phyloP scores from a whole-genome alignment of 2,329 filamentous ascomycete species.

The Botrytis aclada region DNA sequence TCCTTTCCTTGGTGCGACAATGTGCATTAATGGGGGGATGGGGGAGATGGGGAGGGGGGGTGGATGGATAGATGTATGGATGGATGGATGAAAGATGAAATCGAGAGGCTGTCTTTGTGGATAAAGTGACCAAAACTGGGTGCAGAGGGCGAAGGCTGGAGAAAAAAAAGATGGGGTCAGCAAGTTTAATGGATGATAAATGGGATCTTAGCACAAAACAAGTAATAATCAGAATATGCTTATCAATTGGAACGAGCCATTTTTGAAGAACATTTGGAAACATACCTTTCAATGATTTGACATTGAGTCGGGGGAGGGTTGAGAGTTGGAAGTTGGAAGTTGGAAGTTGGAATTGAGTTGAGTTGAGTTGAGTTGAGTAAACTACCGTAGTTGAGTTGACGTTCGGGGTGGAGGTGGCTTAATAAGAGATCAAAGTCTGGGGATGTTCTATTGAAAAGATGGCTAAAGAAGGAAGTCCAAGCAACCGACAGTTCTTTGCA shows the following conservation, averaged over 20 bases:
- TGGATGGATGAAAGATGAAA: too few relatives aligned
- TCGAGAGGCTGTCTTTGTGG: slow-evolving; percentile 10
- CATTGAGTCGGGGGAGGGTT: neutral
- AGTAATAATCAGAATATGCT: neutral
- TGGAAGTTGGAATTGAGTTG: neutral
- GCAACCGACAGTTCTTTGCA: neutral
- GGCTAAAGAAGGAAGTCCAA: neutral
- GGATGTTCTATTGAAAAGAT: neutral
- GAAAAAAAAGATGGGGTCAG: slow-evolving; percentile 1
- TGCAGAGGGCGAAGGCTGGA: neutral
- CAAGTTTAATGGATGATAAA: neutral
- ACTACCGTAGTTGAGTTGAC: too few relatives aligned
- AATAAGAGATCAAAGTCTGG: neutral
- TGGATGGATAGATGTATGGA: neutral
- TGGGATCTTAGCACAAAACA: neutral
- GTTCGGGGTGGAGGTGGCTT: neutral
- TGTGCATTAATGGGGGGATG: neutral
- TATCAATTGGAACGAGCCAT: neutral
- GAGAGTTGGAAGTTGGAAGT: neutral
- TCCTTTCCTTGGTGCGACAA: neutral
- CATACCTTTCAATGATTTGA: neutral
- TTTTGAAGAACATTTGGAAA: neutral
- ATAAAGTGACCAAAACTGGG: neutral
- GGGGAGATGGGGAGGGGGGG: neutral
- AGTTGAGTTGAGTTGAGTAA: too few relatives aligned